phyloP scores from a whole-genome alignment of 495 filamentous ascomycete genomes.

The Xylaria flabelliformis region DNA sequence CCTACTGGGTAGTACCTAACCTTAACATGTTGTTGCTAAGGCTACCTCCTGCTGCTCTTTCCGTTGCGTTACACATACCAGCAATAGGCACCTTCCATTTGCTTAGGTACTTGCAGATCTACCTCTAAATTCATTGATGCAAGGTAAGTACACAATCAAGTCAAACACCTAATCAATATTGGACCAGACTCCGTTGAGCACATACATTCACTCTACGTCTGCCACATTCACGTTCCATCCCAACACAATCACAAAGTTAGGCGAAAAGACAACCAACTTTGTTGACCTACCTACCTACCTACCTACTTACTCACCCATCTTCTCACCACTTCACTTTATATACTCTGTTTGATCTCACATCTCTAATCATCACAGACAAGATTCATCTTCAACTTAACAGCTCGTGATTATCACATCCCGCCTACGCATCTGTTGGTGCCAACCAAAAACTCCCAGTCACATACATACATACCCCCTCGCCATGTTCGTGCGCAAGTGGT shows the following conservation, averaged over 20 bases:
- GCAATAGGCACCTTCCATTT: background rate
- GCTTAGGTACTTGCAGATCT: background rate
- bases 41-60: background rate
- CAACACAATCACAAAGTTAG: background rate
- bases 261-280: background rate
- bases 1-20: background rate
- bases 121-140: background rate
- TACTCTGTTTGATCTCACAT: background rate
- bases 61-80: background rate
- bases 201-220: background rate
- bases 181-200: background rate
- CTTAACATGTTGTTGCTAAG: background rate
- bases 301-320: background rate
- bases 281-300: background rate
- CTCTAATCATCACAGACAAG: background rate
- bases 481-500: conserved; percentile 73
- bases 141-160: background rate
- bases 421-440: background rate
- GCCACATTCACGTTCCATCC: background rate
- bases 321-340: background rate
- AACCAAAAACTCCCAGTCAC: background rate
- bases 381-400: background rate
- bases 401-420: background rate
- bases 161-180: background rate
- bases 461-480: background rate